Evolutionary conservation across 306 rosid genomes (phyloP).

Genomic region (Oemleria cerasiformis): DNA sequence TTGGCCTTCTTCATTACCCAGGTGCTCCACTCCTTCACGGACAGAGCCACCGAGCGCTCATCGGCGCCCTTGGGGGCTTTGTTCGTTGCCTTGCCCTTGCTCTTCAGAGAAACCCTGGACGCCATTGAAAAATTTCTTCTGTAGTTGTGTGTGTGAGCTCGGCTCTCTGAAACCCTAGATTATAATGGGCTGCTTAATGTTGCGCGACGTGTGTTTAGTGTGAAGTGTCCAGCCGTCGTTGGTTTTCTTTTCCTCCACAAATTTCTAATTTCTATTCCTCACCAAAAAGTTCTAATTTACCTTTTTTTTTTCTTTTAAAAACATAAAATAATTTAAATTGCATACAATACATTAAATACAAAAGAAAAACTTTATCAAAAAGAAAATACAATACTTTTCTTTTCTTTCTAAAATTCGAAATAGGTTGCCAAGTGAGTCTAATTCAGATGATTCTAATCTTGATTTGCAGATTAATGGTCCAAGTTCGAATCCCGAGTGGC

Average conservation of each 20-base stretch:
- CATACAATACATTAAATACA: too few species aligned
- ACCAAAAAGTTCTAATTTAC: too few species aligned
- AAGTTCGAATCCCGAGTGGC: too few species aligned
- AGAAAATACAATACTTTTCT: too few species aligned
- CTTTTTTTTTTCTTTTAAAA: too few species aligned
- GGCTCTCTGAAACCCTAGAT: constrained; percentile 8
- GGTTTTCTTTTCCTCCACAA: background rate
- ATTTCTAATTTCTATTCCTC: background rate
- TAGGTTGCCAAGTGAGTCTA: too few species aligned
- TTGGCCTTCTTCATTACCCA: constrained; percentile 79
- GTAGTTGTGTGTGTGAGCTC: background rate
- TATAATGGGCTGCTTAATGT: background rate
- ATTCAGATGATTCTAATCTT: too few species aligned
- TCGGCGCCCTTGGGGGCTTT: constrained; percentile 59
- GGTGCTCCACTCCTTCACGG: constrained; percentile 73
- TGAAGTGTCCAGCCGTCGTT: background rate
- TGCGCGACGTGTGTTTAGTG: background rate
- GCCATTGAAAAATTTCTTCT: constrained; percentile 38
- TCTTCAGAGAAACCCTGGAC: constrained; percentile 68
- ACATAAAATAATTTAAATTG: too few species aligned
- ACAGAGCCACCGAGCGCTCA: constrained; percentile 38
- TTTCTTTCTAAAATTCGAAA: too few species aligned
- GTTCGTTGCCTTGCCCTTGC: constrained; percentile 53
- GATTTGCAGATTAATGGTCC: too few species aligned
- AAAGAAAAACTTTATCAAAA: too few species aligned